These are phyloP conservation scores for Pyrrhoderma noxium DNA, from an alignment of 1,284 basidiomycete species.

Conservation along the genomic window DNA sequence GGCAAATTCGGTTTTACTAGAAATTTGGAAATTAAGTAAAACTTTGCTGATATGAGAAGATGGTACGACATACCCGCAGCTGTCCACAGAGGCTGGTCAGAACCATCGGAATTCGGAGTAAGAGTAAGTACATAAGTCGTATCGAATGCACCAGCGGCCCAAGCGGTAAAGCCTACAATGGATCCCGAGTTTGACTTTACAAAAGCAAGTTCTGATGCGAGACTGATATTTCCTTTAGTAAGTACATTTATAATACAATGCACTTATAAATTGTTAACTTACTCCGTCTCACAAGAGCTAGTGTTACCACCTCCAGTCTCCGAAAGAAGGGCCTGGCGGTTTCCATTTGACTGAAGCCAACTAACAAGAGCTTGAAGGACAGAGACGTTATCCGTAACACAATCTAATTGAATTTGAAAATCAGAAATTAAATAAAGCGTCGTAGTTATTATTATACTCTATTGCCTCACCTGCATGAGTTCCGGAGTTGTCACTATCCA, in stretches of 20 bases:
- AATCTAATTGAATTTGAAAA: slow-evolving; percentile 8
- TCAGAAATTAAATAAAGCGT: not conserved
- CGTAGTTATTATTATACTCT: not conserved
- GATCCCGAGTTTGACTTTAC: slow-evolving; percentile 39
- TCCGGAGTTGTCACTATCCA: slow-evolving; percentile 52
- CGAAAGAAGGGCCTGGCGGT: slow-evolving; percentile 48
- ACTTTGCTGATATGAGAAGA: not conserved
- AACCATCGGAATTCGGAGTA: slow-evolving; percentile 31
- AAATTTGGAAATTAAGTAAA: not conserved
- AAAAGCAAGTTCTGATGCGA: slow-evolving; percentile 39
- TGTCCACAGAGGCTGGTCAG: slow-evolving; percentile 31
- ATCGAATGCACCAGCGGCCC: slow-evolving; percentile 36
- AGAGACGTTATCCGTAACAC: slow-evolving; percentile 34
- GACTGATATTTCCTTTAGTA: slow-evolving; percentile 23
- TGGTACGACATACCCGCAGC: slow-evolving; percentile 24
- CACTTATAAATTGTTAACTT: slow-evolving; percentile 12
- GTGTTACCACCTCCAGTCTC: slow-evolving; percentile 56
- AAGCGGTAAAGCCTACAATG: slow-evolving; percentile 44
- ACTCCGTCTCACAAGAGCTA: slow-evolving; percentile 39
- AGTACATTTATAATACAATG: not conserved
- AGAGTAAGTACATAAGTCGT: slow-evolving; percentile 32
- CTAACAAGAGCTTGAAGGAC: slow-evolving; percentile 38
- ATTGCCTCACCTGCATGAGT: slow-evolving; percentile 30
- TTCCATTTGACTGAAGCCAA: slow-evolving; percentile 42
- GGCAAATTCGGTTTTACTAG: slow-evolving; percentile 27